Percentiles rank a stretch among this genome's conserved stretches.
Evolutionary conservation across 768 basidiomycete genomes (phyloP).

Genomic region (Boletus vinaceobasis): DNA sequence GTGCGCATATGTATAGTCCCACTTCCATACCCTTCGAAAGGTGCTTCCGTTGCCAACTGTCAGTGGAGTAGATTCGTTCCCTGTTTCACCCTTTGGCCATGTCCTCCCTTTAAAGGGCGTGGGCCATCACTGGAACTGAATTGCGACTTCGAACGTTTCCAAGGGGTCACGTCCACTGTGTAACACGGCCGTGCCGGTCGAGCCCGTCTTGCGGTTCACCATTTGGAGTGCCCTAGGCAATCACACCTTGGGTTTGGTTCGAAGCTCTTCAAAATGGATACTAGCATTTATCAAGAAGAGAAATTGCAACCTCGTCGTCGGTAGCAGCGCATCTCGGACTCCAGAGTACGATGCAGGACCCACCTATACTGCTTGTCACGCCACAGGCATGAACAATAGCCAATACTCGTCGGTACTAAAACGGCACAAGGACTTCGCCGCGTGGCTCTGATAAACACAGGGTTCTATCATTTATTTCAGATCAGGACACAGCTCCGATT

Average conservation of each 20-base stretch:
- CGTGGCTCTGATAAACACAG: background rate
- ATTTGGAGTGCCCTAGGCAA: background rate
- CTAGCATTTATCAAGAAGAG: background rate
- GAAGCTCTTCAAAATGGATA: too few species aligned
- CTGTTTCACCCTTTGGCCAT: too few species aligned
- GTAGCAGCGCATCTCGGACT: background rate
- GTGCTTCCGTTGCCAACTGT: too few species aligned
- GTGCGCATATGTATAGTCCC: too few species aligned
- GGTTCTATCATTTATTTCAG: background rate
- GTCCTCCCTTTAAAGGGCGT: background rate
- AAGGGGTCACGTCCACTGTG: background rate
- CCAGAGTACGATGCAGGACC: background rate
- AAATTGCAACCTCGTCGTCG: background rate
- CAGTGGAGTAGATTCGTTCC: too few species aligned
- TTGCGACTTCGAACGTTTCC: background rate
- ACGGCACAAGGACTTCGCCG: background rate
- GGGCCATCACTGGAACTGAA: background rate
- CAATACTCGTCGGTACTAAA: too few species aligned
- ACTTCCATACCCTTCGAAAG: too few species aligned
- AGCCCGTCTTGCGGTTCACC: background rate
- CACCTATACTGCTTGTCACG: background rate
- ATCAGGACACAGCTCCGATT: background rate
- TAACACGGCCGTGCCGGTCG: background rate
- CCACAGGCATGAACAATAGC: background rate
- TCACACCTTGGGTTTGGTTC: too few species aligned